Evolutionary conservation across 2,329 filamentous ascomycete genomes (phyloP).

Genomic region (Immersiporthe knoxdaviesiana): DNA sequence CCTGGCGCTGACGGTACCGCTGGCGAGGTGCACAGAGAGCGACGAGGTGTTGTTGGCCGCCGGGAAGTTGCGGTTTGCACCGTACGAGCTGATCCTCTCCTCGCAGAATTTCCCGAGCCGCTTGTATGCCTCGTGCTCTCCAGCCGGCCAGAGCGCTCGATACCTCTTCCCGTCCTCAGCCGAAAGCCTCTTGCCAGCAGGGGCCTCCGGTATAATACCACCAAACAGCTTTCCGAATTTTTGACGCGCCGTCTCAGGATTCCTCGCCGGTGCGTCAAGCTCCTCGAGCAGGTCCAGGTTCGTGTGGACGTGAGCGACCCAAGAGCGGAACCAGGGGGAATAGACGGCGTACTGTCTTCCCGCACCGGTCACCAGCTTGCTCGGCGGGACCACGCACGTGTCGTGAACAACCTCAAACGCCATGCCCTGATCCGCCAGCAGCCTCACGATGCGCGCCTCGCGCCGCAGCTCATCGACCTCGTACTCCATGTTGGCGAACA

Average conservation of each 20-base stretch:
- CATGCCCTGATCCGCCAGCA: constrained; percentile 65
- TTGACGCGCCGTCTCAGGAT: constrained; percentile 48
- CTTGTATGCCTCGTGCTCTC: constrained; percentile 70
- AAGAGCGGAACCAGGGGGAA: constrained; percentile 77
- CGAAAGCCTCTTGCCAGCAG: constrained; percentile 64
- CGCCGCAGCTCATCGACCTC: constrained; percentile 87
- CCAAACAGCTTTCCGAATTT: constrained; percentile 62
- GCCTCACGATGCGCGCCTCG: constrained; percentile 68
- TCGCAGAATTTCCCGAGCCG: constrained; percentile 70
- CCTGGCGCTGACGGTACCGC: constrained; percentile 67
- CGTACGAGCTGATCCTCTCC: constrained; percentile 65
- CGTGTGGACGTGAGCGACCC: constrained; percentile 73
- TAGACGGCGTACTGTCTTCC: constrained; percentile 87
- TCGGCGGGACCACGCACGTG: constrained; percentile 80
- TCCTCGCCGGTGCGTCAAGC: constrained; percentile 60
- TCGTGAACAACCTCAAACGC: constrained; percentile 76
- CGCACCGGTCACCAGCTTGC: constrained; percentile 64
- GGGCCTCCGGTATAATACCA: constrained; percentile 61
- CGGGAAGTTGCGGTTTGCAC: constrained; percentile 68
- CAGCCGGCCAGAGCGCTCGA: constrained; percentile 69
- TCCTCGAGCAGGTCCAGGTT: constrained; percentile 69
- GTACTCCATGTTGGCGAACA: constrained; percentile 87
- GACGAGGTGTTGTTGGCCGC: constrained; percentile 65
- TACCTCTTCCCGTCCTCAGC: constrained; percentile 63
- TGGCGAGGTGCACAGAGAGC: constrained; percentile 71